Conservation (phyloP, 306 rosid genomes). For the Vigna radiata region DNA sequence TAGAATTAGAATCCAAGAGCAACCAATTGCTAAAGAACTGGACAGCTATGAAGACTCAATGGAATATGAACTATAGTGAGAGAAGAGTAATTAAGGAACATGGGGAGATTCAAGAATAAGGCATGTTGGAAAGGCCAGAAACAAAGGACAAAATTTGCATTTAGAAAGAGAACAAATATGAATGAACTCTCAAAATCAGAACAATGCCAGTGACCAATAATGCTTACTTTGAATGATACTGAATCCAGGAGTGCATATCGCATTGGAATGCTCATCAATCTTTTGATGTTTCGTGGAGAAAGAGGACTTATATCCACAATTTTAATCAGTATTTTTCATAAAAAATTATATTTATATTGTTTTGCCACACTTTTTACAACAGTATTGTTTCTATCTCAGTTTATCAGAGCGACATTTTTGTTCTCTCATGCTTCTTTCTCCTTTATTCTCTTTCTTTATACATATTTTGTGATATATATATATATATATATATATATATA, state of each 20-base stretch:
- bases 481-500: too few relatives aligned
- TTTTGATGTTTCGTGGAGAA: neutral
- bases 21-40: slow-evolving; percentile 7
- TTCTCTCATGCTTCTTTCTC: neutral
- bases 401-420: neutral
- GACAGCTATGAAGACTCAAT: slow-evolving; percentile 34
- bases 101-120: slow-evolving; percentile 13
- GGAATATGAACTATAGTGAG: slow-evolving; percentile 8
- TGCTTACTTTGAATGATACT: slow-evolving; percentile 29
- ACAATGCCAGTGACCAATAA: neutral
- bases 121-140: neutral
- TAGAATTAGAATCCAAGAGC: slow-evolving; percentile 6
- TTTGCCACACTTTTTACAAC: neutral
- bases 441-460: neutral
- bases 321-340: neutral
- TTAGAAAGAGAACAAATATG: slow-evolving; percentile 3
- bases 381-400: neutral
- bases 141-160: slow-evolving; percentile 8
- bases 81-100: neutral
- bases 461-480: too few relatives aligned
- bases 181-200: slow-evolving; percentile 22
- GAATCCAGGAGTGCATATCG: neutral
- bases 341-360: neutral
- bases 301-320: neutral
- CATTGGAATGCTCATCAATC: slow-evolving; percentile 4